Conservation (phyloP, 179 eudicot species). For the Silene coronaria region DNA sequence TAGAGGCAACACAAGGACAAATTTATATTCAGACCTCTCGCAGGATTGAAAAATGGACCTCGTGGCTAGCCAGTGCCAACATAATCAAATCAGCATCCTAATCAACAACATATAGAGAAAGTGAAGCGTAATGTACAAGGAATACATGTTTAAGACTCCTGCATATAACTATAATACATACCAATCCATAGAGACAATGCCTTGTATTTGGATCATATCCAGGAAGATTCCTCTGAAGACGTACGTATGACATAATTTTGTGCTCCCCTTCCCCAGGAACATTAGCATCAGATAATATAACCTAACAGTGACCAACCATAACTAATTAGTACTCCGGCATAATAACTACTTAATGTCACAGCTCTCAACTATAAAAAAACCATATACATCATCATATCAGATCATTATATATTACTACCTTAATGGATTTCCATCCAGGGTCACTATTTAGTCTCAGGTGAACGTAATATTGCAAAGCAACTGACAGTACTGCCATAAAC, state of each 20-base stretch:
- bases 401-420: constrained; percentile 37
- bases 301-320: constrained; percentile 38
- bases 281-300: constrained; percentile 91
- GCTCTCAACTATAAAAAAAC: background rate
- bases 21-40: constrained; percentile 57
- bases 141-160: background rate
- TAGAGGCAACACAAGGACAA: background rate
- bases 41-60: constrained; percentile 88
- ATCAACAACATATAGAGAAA: background rate
- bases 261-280: constrained; percentile 99
- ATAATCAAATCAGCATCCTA: constrained; percentile 96
- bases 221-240: constrained; percentile 86
- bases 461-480: constrained; percentile 80
- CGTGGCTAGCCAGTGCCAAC: constrained; percentile 93
- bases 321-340: constrained; percentile 3
- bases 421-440: constrained; percentile 89
- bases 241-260: constrained; percentile 89
- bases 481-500: constrained; percentile 79
- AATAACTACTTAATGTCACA: background rate
- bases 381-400: background rate
- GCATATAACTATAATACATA: constrained; percentile 21
- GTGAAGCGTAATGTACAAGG: background rate
- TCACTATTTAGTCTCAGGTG: constrained; percentile 79
- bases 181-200: constrained; percentile 95
- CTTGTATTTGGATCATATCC: constrained; percentile 91